Evolutionary conservation across 1,139 yeast species (phyloP).

Genomic region (Hyphopichia fennica): DNA sequence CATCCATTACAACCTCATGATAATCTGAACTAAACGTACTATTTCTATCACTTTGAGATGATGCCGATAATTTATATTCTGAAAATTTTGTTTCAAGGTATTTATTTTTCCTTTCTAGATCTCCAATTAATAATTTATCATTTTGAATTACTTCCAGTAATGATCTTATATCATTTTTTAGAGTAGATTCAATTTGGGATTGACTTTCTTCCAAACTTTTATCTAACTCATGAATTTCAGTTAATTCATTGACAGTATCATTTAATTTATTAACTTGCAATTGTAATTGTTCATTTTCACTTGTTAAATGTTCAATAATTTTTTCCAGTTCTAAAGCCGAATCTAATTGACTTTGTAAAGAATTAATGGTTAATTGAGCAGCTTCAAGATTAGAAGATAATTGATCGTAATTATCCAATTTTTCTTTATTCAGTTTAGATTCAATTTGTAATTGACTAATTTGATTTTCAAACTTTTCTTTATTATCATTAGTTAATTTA

Average conservation of each 20-base stretch:
- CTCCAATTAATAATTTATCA: slow-evolving; percentile 25
- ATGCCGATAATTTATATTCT: slow-evolving; percentile 5
- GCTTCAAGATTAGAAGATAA: slow-evolving; percentile 24
- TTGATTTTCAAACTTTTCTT: slow-evolving; percentile 15
- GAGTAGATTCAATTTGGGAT: slow-evolving; percentile 53
- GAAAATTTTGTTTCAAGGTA: slow-evolving; percentile 20
- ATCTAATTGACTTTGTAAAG: slow-evolving; percentile 47
- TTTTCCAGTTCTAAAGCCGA: slow-evolving; percentile 42
- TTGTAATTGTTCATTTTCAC: slow-evolving; percentile 50
- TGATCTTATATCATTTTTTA: slow-evolving; percentile 42
- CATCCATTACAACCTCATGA: slow-evolving; percentile 3
- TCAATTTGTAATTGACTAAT: neutral
- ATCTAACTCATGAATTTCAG: slow-evolving; percentile 59
- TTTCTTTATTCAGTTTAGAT: neutral
- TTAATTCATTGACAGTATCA: slow-evolving; percentile 53
- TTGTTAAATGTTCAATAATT: slow-evolving; percentile 56
- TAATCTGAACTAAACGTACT: slow-evolving; percentile 4
- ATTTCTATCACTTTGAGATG: slow-evolving; percentile 1
- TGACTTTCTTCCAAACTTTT: slow-evolving; percentile 64
- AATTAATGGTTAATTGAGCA: slow-evolving; percentile 43
- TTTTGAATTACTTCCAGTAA: slow-evolving; percentile 27
- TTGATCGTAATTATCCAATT: slow-evolving; percentile 1
- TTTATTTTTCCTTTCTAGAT: slow-evolving; percentile 32
- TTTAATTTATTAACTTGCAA: slow-evolving; percentile 39
- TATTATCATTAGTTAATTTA: slow-evolving; percentile 26